Percentiles rank a stretch among this genome's conserved stretches.
Evolutionary conservation across 2,329 filamentous ascomycete genomes (phyloP).

Genomic region (Ilyonectria destructans): DNA sequence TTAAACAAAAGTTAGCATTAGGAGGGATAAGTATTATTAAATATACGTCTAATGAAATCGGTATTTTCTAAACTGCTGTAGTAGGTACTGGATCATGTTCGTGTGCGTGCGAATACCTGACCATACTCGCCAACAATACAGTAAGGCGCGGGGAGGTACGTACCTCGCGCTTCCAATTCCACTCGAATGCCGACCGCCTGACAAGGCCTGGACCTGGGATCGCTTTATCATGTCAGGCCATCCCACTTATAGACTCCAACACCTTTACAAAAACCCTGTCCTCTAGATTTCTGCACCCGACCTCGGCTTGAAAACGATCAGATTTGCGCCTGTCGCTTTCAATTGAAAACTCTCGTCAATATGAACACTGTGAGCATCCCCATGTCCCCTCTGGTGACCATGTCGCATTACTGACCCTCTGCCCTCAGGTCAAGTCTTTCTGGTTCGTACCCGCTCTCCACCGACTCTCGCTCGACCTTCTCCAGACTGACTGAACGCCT

Average conservation of each 20-base stretch:
- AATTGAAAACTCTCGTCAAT: constrained; percentile 40
- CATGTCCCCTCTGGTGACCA: not conserved
- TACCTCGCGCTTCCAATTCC: constrained; percentile 31
- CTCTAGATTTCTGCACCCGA: constrained; percentile 37
- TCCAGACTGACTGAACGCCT: constrained; percentile 29
- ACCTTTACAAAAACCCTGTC: constrained; percentile 46
- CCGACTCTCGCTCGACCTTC: constrained; percentile 20
- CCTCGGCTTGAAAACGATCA: constrained; percentile 31
- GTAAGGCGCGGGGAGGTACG: constrained; percentile 32
- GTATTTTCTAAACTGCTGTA: too few relatives aligned
- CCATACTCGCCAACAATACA: too few relatives aligned
- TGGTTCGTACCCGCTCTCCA: constrained; percentile 64
- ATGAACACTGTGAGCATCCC: constrained; percentile 71
- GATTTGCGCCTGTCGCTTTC: constrained; percentile 21
- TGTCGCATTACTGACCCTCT: constrained; percentile 44
- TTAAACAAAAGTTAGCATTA: too few relatives aligned
- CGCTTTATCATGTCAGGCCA: constrained; percentile 49
- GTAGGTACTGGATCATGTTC: too few relatives aligned
- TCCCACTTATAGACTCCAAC: constrained; percentile 45
- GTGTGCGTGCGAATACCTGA: too few relatives aligned
- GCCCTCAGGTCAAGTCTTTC: constrained; percentile 73
- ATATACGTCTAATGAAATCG: too few relatives aligned
- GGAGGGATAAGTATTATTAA: too few relatives aligned
- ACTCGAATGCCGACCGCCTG: constrained; percentile 39
- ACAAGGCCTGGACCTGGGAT: constrained; percentile 42